A percentile compares a stretch with the other conserved stretches of the same genome.
These are phyloP conservation scores for Eimeria tenella DNA, from an alignment of 169 alveolate species.

Conservation along the genomic window DNA sequence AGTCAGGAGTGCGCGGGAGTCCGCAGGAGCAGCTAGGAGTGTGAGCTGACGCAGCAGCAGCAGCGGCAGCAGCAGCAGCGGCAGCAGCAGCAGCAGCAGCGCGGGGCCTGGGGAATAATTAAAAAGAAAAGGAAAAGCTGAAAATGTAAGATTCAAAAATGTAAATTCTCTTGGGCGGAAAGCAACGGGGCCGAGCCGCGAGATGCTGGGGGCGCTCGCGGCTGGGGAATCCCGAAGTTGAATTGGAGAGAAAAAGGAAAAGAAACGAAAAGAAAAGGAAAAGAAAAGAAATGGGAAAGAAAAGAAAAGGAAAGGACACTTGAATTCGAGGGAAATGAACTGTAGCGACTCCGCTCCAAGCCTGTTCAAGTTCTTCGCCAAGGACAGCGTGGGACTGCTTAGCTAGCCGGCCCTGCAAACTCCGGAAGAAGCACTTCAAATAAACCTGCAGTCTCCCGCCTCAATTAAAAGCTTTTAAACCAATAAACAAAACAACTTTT, in stretches of 20 bases:
- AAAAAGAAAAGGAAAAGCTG: not conserved
- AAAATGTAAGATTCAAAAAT: not conserved
- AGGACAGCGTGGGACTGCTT: not conserved
- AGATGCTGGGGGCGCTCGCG: too few species aligned
- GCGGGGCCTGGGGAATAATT: not conserved
- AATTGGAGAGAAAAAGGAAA: not conserved
- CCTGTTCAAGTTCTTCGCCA: not conserved
- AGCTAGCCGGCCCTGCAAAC: not conserved
- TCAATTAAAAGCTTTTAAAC: not conserved
- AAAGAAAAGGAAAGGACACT: not conserved
- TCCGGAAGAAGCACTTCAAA: not conserved
- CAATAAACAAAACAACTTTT: not conserved
- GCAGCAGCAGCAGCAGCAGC: not conserved
- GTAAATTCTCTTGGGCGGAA: not conserved
- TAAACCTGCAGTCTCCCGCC: not conserved
- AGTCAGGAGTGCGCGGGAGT: not conserved
- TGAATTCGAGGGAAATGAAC: not conserved
- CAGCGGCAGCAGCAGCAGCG: constrained; percentile 10
- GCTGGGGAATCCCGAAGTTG: too few species aligned
- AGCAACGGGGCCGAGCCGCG: too few species aligned
- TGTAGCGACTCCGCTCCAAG: not conserved
- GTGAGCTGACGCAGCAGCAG: not conserved
- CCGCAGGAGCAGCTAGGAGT: too few species aligned
- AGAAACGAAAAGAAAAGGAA: not conserved
- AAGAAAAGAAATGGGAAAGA: not conserved